Conservation (phyloP, 179 eudicot genomes). For the Camellia oleifera region DNA sequence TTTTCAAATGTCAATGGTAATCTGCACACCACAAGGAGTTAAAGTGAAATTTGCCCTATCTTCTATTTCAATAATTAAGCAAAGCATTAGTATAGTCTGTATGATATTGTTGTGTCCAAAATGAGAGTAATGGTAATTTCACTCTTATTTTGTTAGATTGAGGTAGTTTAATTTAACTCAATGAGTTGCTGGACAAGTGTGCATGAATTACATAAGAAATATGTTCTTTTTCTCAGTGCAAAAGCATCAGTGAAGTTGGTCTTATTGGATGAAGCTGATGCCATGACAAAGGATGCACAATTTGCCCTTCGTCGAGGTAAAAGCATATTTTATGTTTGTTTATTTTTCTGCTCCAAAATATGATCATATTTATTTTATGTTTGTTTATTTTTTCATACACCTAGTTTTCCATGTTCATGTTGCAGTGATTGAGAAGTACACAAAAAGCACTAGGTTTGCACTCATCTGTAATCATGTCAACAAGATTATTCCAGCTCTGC, state of each 20-base stretch:
- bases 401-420: slow-evolving; percentile 7
- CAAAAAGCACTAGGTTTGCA: slow-evolving; percentile 89
- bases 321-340: background rate
- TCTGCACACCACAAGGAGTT: too few relatives aligned
- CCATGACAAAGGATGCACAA: slow-evolving; percentile 99
- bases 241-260: slow-evolving; percentile 81
- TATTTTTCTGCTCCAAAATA: background rate
- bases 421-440: slow-evolving; percentile 95
- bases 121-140: too few relatives aligned
- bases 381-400: too few relatives aligned
- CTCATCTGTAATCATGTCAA: slow-evolving; percentile 92
- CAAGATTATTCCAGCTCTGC: slow-evolving; percentile 94
- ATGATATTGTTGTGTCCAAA: too few relatives aligned
- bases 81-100: too few relatives aligned
- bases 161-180: too few relatives aligned
- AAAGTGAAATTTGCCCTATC: too few relatives aligned
- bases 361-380: background rate
- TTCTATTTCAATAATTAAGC: too few relatives aligned
- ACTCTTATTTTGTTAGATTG: too few relatives aligned
- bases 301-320: slow-evolving; percentile 96
- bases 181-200: background rate
- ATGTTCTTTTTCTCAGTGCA: slow-evolving; percentile 40
- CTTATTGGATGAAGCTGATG: slow-evolving; percentile 96
- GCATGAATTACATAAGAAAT: slow-evolving; percentile 1
- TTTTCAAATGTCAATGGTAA: too few relatives aligned